Conservation (phyloP, 257 asterid species). For the Vinca minor region DNA sequence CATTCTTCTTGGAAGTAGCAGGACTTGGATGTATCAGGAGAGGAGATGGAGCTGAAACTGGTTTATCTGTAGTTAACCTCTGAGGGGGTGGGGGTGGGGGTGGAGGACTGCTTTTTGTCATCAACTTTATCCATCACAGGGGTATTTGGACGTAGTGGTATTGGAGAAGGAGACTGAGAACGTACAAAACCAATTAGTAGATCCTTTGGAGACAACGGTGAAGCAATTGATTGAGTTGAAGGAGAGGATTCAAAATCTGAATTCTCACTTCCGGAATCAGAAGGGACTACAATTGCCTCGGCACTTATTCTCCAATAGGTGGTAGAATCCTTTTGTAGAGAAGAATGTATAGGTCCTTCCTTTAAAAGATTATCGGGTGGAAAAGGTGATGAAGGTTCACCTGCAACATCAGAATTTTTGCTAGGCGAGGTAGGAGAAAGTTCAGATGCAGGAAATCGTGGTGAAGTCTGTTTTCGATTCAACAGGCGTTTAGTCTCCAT, state of each 20-base stretch:
- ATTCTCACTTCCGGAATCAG: slow-evolving; percentile 25
- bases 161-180: slow-evolving; percentile 20
- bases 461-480: slow-evolving; percentile 13
- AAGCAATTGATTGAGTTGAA: slow-evolving; percentile 26
- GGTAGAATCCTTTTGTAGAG: slow-evolving; percentile 18
- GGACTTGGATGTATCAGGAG: slow-evolving; percentile 15
- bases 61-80: background rate
- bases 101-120: slow-evolving; percentile 18
- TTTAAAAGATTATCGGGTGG: slow-evolving; percentile 23
- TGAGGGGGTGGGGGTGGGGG: slow-evolving; percentile 22
- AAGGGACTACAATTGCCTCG: slow-evolving; percentile 17
- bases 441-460: slow-evolving; percentile 21
- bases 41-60: slow-evolving; percentile 14
- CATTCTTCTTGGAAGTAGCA: slow-evolving; percentile 22
- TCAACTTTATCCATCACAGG: slow-evolving; percentile 28
- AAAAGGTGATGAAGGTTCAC: slow-evolving; percentile 20
- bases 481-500: slow-evolving; percentile 22
- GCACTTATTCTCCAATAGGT: slow-evolving; percentile 18
- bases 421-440: slow-evolving; percentile 9
- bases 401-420: slow-evolving; percentile 9
- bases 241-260: slow-evolving; percentile 19
- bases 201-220: slow-evolving; percentile 30
- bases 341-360: slow-evolving; percentile 13
- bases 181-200: slow-evolving; percentile 21
- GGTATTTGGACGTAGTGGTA: slow-evolving; percentile 20